Evolutionary conservation across 139 green algal genomes (phyloP).

Genomic region (Microglena sp.): DNA sequence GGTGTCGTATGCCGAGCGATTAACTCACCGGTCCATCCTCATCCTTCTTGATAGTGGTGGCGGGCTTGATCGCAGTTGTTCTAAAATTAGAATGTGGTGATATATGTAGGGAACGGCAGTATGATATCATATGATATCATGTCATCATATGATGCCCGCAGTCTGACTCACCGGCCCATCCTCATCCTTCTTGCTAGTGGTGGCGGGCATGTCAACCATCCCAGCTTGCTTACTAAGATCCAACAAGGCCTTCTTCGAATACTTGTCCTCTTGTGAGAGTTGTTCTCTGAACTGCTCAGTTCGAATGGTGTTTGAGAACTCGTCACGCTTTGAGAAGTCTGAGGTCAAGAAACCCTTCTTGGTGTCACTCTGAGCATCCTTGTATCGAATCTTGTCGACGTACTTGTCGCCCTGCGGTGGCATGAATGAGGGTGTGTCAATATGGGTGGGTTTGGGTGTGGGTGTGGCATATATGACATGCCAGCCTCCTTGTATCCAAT

Average conservation of each 20-base stretch:
- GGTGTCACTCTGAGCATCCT: constrained; percentile 22
- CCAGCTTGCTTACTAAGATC: too few species aligned
- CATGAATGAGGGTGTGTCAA: not conserved
- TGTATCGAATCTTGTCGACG: constrained; percentile 54
- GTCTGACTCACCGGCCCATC: too few species aligned
- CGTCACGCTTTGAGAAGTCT: constrained; percentile 72
- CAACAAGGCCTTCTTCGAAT: constrained; percentile 57
- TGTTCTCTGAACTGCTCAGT: constrained; percentile 73
- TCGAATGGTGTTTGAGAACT: constrained; percentile 69
- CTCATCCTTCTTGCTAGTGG: too few species aligned
- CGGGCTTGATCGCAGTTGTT: too few species aligned
- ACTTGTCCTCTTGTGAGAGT: constrained; percentile 57
- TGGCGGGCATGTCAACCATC: too few species aligned
- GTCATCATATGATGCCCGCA: too few species aligned
- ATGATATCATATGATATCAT: too few species aligned
- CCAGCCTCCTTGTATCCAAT: constrained; percentile 51
- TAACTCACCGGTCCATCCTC: too few species aligned
- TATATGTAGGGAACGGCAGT: too few species aligned
- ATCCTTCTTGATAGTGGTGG: too few species aligned
- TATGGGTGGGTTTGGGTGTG: not conserved
- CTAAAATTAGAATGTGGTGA: too few species aligned
- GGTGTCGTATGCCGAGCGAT: too few species aligned
- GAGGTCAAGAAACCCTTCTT: constrained; percentile 72
- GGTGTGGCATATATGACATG: not conserved
- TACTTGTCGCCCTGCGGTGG: constrained; percentile 40